Percentiles rank a stretch among this genome's conserved stretches.
Evolutionary conservation across 2,329 filamentous ascomycete species (phyloP).

Genomic region (Zalaria sp.): DNA sequence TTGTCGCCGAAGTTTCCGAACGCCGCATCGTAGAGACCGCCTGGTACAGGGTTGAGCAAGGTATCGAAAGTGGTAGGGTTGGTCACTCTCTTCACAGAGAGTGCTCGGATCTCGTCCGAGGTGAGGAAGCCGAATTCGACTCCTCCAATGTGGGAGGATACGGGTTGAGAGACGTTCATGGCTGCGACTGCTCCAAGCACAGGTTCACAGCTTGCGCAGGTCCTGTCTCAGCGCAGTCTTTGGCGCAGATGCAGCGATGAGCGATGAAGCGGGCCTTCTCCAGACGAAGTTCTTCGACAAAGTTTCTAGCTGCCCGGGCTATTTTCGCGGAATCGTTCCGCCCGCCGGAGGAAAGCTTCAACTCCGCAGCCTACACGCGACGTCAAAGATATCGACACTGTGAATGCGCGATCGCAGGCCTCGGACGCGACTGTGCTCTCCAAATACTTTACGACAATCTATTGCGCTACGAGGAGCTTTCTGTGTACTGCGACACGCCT

Average conservation of each 20-base stretch:
- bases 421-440: too few species aligned
- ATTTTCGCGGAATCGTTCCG: too few species aligned
- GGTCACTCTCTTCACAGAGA: slow-evolving; percentile 89
- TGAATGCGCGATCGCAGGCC: too few species aligned
- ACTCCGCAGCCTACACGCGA: too few species aligned
- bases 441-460: too few species aligned
- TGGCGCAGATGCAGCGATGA: slow-evolving; percentile 1
- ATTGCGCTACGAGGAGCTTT: not conserved
- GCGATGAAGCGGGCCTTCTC: too few species aligned
- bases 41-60: slow-evolving; percentile 74
- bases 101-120: slow-evolving; percentile 65
- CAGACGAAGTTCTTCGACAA: too few species aligned
- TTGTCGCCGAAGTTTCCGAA: slow-evolving; percentile 81
- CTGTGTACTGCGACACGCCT: not conserved
- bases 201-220: slow-evolving; percentile 6
- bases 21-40: slow-evolving; percentile 84
- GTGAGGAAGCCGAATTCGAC: slow-evolving; percentile 85
- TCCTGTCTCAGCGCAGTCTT: not conserved
- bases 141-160: slow-evolving; percentile 68
- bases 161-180: slow-evolving; percentile 49
- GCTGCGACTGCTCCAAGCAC: slow-evolving; percentile 5
- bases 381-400: too few species aligned
- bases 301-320: too few species aligned
- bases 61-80: slow-evolving; percentile 91
- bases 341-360: too few species aligned